Base-by-base conservation (phyloP, 192 early-diverging fungal genomes). In the Chytriomyces sp. region DNA sequence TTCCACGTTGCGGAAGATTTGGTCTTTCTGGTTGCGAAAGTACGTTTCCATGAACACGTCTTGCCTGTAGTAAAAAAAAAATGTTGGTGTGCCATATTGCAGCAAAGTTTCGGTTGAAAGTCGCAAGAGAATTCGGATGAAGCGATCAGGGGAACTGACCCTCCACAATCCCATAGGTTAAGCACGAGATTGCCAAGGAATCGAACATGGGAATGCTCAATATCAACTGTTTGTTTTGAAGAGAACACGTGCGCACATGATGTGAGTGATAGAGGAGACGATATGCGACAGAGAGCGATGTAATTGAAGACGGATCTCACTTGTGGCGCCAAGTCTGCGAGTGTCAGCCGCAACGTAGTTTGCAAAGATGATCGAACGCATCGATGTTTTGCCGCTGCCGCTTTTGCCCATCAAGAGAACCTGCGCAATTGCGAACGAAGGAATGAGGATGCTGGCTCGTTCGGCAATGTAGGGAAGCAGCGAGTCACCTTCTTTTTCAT, bases 291-390 rank as follows among this genome's bases (percentile, higher is more conserved):
- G 23, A 20, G 6, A 6, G 64, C 57, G 46, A 48, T 53, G 10
- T 16, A 18, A 45, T 24, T 53, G 50, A 53, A 20, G 35, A 77
- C 44, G 45, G 67, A n/a, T 69, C 79, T 66, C 85, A 94, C 92
- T 96, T 64, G 97, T 99, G 45, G 96, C 95, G 10, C 96, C 97
- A 45, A 99, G 91, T 24, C 96, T 87, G 46, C 96, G 87, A 6
- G 97, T 99, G 75, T 99, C 96, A 77, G 91, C 80, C 4, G 97
- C 96, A 67, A 97, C 93, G 81, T 97, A 97, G 85, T 98, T 98
- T 5, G 96, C 93, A 77, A 99, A 99, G 76, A 99, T 98, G 76
- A 99, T 95, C 24, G 95, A 96, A 70, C 96, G 89, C 97, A 99
- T 99, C 45, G 96, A 97, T 23, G 97, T 99, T 89, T 99, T 99